Evolutionary conservation across 495 filamentous ascomycete species (phyloP), one percentile per base, ranked within the genome.

Genomic region (Platismatia glauca): DNA sequence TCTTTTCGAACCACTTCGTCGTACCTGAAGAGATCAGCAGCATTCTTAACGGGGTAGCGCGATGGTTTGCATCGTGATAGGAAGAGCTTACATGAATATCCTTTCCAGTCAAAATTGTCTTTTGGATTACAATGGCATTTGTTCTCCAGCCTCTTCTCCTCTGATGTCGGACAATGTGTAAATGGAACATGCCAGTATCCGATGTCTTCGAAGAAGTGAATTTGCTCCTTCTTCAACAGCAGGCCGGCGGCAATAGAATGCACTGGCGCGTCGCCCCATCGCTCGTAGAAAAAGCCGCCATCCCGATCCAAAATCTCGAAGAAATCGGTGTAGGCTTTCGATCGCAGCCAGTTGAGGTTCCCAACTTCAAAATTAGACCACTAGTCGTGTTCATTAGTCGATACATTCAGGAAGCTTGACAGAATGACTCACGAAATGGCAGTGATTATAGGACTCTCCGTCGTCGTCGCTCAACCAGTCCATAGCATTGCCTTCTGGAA

Each of bases 141-240:
- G 59, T 89, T 81, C 62, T 95, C 87, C 62, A 89, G 70, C 63
- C 91, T 79, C 38, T 81, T 81, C 74, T 94, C 77, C 74, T 97
- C 91, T 31, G 86, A 86, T 0, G 89, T 94, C 6, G 94, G 94
- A 72, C 94, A 98, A 76, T 98, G 94, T 29, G 93, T 97, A 71
- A 98, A 98, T 9, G 94, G 94, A n/a, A 96, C 89, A 70, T 98
- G 94, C 75, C 91, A 97, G 75, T 98, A 98, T 61, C 89, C 94
- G 67, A 98, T 97, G 69, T 98, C 94, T 71, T 98, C 89, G 80
- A 96, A 98, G 79, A 98, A 98, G 69, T 97, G 93, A 66, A 98
- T 86, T 71, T 98, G 82, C 61, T 95, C 88, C 77, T 96, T 96
- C 70, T 86, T 84, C 64, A 98, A 78, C 72, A 96, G 81, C 4